A percentile compares a stretch with the other conserved stretches of the same genome.
phyloP scores from a whole-genome alignment of 2,329 filamentous ascomycete genomes.

The Trichoderma endophyticum region DNA sequence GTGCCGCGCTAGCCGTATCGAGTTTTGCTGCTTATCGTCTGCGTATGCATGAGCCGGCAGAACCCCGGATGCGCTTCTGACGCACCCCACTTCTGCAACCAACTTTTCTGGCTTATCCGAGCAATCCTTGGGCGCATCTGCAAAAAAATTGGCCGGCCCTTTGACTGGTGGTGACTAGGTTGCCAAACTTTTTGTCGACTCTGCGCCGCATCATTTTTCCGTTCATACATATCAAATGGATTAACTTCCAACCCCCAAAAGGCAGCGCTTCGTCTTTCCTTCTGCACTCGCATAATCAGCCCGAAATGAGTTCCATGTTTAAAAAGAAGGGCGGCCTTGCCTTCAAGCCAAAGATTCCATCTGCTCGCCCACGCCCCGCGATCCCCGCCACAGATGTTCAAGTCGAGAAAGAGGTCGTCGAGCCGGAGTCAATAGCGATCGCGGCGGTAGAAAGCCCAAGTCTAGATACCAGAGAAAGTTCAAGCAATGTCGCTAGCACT shows the following conservation, averaged over 20 bases:
- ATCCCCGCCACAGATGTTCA: constrained; percentile 33
- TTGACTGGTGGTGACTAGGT: background rate
- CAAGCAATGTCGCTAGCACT: background rate
- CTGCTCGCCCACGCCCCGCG: constrained; percentile 49
- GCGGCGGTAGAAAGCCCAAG: background rate
- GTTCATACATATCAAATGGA: background rate
- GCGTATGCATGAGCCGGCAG: constrained; percentile 33
- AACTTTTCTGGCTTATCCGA: constrained; percentile 15
- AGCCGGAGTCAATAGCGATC: background rate
- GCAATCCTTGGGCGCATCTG: constrained; percentile 4
- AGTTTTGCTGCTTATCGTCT: constrained; percentile 32
- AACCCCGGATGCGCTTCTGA: constrained; percentile 27
- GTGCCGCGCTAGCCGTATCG: constrained; percentile 33
- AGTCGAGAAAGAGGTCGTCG: constrained; percentile 11
- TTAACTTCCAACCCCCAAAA: background rate
- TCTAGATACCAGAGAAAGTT: background rate
- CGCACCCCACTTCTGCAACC: constrained; percentile 15
- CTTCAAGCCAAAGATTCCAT: constrained; percentile 69
- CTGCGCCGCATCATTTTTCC: background rate
- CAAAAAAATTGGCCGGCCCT: constrained; percentile 3
- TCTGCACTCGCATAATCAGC: background rate
- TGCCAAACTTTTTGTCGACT: background rate
- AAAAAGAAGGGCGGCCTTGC: constrained; percentile 61
- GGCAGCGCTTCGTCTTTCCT: background rate
- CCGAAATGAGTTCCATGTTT: constrained; percentile 62